Conservation (phyloP, 1,284 basidiomycete species). For the Puccinia novopanici region DNA sequence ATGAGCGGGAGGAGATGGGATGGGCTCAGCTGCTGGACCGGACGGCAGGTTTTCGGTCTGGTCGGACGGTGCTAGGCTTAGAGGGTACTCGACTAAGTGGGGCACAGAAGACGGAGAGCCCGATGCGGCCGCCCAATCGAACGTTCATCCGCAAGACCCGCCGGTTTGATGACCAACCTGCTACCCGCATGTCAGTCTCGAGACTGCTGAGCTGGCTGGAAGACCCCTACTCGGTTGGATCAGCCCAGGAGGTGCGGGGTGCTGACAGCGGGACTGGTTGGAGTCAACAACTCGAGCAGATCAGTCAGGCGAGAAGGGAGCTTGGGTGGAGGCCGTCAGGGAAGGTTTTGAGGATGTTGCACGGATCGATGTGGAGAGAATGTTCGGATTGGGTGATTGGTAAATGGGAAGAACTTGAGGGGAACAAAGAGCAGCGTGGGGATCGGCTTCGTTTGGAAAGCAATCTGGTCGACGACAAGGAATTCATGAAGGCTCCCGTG, state of each 20-base stretch:
- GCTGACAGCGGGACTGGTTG: background rate
- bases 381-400: slow-evolving; percentile 36
- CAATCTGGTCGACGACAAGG: slow-evolving; percentile 5
- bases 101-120: slow-evolving; percentile 43
- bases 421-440: background rate
- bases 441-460: background rate
- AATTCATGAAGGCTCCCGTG: slow-evolving; percentile 7
- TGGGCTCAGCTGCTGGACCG: slow-evolving; percentile 17
- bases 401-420: slow-evolving; percentile 19
- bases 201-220: slow-evolving; percentile 25
- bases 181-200: slow-evolving; percentile 27
- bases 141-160: slow-evolving; percentile 32
- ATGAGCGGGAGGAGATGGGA: background rate
- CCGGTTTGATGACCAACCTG: slow-evolving; percentile 37
- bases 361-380: slow-evolving; percentile 50
- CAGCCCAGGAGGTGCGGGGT: background rate
- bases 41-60: slow-evolving; percentile 24
- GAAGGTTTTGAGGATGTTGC: slow-evolving; percentile 42
- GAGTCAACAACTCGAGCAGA: slow-evolving; percentile 29
- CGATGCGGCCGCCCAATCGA: slow-evolving; percentile 43
- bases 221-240: background rate
- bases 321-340: slow-evolving; percentile 42
- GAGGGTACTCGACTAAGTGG: slow-evolving; percentile 35
- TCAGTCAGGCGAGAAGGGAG: slow-evolving; percentile 25
- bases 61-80: slow-evolving; percentile 26